Evolutionary conservation across 2,329 filamentous ascomycete species (phyloP).

Genomic region (Bipolaris victoriae): DNA sequence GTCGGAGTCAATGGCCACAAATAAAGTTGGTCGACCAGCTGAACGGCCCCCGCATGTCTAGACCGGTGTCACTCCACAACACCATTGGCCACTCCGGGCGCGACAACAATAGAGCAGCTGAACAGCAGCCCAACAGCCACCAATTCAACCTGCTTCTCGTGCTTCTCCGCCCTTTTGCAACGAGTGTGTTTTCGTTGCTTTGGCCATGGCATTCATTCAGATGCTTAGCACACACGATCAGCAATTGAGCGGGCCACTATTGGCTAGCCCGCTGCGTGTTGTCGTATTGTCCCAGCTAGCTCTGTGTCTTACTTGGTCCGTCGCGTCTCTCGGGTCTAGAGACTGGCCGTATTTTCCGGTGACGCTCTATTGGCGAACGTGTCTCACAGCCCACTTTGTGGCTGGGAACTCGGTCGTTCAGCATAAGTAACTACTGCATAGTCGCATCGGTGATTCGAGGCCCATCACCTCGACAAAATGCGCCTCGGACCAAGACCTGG

Average conservation of each 20-base stretch:
- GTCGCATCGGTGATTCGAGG: conserved; percentile 33
- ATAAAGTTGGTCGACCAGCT: conserved; percentile 20
- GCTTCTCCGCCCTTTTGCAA: conserved; percentile 12
- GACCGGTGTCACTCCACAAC: conserved; percentile 24
- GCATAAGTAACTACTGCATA: conserved; percentile 27
- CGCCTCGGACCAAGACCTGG: conserved; percentile 30
- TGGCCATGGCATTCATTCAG: conserved; percentile 6
- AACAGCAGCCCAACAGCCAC: conserved; percentile 21
- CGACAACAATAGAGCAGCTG: conserved; percentile 22
- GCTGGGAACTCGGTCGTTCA: conserved; percentile 30
- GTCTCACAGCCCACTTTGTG: conserved; percentile 35
- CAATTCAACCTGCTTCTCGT: conserved; percentile 12
- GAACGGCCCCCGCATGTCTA: conserved; percentile 27
- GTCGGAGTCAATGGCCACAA: conserved; percentile 18
- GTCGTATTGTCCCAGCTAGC: conserved; percentile 4
- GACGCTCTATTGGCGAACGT: conserved; percentile 32
- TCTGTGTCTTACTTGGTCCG: conserved; percentile 11
- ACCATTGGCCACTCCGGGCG: conserved; percentile 15
- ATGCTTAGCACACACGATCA: conserved; percentile 7
- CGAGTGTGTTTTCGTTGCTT: background rate
- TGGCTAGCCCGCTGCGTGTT: conserved; percentile 12
- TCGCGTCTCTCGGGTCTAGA: conserved; percentile 24
- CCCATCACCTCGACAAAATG: conserved; percentile 18
- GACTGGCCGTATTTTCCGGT: conserved; percentile 23
- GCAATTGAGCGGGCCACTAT: conserved; percentile 15